A percentile compares a stretch with the other conserved stretches of the same genome.
Evolutionary conservation across 139 green algal species (phyloP).

Genomic region (Penium margaritaceum): DNA sequence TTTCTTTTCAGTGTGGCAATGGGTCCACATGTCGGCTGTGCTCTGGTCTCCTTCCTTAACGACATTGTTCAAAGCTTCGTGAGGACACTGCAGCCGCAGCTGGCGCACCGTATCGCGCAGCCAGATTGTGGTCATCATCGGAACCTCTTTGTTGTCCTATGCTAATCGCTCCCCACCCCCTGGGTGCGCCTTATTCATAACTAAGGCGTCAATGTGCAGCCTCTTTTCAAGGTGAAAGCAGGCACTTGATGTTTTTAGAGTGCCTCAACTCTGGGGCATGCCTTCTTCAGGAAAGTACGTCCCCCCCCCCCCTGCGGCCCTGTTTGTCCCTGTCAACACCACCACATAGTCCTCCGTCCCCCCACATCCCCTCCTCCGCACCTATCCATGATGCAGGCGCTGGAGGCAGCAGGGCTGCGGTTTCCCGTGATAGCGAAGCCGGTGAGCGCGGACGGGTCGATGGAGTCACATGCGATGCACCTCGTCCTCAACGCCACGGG

Average conservation of each 20-base stretch:
- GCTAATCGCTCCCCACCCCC: too few relatives aligned
- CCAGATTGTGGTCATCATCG: too few relatives aligned
- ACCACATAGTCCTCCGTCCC: not conserved
- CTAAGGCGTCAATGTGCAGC: too few relatives aligned
- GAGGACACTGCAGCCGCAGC: conserved; percentile 1
- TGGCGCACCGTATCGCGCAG: not conserved
- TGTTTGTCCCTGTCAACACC: too few relatives aligned
- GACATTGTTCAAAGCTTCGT: conserved; percentile 16
- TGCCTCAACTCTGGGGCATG: too few relatives aligned
- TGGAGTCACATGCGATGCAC: conserved; percentile 24
- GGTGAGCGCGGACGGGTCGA: conserved; percentile 17
- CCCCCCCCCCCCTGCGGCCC: conserved; percentile 10
- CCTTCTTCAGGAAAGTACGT: too few relatives aligned
- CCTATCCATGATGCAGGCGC: not conserved
- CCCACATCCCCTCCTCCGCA: not conserved
- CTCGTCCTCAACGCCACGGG: conserved; percentile 33
- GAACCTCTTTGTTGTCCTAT: too few relatives aligned
- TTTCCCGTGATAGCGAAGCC: conserved; percentile 43
- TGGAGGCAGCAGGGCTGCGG: not conserved
- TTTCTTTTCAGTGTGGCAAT: too few relatives aligned
- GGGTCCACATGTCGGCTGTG: too few relatives aligned
- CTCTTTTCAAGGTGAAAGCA: too few relatives aligned
- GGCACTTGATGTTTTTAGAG: too few relatives aligned
- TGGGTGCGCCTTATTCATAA: too few relatives aligned
- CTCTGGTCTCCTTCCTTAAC: not conserved